These are phyloP conservation scores for Scenedesmus sp. DNA, from an alignment of 163 green algal genomes.

Conservation along the genomic window DNA sequence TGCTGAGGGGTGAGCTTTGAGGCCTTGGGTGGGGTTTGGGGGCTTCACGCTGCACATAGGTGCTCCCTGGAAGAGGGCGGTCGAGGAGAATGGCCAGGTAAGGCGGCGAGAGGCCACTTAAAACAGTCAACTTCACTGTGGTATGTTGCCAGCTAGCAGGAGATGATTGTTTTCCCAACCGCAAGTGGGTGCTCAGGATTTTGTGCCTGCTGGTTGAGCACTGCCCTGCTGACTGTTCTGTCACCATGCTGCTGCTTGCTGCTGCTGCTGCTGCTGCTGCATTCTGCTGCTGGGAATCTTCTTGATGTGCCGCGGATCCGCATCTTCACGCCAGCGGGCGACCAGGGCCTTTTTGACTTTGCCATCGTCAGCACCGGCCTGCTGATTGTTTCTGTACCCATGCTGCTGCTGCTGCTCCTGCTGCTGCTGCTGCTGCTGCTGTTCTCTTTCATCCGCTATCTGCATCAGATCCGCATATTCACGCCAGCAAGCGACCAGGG, in stretches of 20 bases:
- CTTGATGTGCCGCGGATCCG: constrained; percentile 37
- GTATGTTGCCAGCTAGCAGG: too few species aligned
- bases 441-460: background rate
- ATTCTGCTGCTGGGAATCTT: too few species aligned
- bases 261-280: background rate
- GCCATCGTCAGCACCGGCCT: constrained; percentile 61
- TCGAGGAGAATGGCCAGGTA: background rate
- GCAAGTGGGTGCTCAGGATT: too few species aligned
- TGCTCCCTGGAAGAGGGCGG: constrained; percentile 52
- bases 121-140: too few species aligned
- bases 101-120: background rate
- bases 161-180: too few species aligned
- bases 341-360: constrained; percentile 58
- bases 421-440: too few species aligned
- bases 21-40: too few species aligned
- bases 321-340: constrained; percentile 54
- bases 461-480: constrained; percentile 53
- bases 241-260: background rate
- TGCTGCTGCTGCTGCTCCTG: background rate
- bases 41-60: constrained; percentile 63
- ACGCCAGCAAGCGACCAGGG: constrained; percentile 53
- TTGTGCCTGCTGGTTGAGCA: too few species aligned
- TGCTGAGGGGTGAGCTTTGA: constrained; percentile 51
- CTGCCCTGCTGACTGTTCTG: too few species aligned
- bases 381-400: constrained; percentile 48